Percentiles rank a stretch among this genome's conserved stretches.
Evolutionary conservation across 352 stramenopile genomes (phyloP).

Genomic region (Bremia lactucae): DNA sequence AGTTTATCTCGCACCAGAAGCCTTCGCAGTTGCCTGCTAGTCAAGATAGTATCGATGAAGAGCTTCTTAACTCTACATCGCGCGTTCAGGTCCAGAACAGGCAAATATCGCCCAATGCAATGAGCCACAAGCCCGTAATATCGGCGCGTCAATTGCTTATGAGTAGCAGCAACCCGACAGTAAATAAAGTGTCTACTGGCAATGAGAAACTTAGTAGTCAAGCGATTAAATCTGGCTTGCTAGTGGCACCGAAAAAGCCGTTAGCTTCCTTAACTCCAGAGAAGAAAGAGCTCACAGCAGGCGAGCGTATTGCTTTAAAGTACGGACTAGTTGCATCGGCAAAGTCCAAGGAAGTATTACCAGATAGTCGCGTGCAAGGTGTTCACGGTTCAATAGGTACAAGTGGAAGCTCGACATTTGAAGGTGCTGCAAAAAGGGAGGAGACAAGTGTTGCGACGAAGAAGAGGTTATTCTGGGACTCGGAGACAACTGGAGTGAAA

Average conservation of each 20-base stretch:
- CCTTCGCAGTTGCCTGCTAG: not conserved
- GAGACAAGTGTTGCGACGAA: constrained; percentile 4
- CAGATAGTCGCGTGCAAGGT: not conserved
- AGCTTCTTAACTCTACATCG: constrained; percentile 5
- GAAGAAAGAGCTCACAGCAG: constrained; percentile 20
- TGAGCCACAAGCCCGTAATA: constrained; percentile 37
- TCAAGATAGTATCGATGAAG: constrained; percentile 12
- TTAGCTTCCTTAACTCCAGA: not conserved
- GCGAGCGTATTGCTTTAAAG: constrained; percentile 49
- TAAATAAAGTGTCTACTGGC: no score
- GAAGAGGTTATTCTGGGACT: constrained; percentile 23
- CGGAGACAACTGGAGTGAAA: constrained; percentile 7
- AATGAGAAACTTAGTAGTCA: constrained; percentile 2
- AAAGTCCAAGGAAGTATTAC: constrained; percentile 6
- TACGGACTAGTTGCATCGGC: constrained; percentile 32
- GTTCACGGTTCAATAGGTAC: not conserved
- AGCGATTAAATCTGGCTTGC: constrained; percentile 9
- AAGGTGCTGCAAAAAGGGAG: constrained; percentile 3
- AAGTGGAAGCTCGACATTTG: not conserved
- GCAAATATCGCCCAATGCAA: not conserved
- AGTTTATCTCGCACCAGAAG: constrained; percentile 1
- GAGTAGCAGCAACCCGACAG: constrained; percentile 14
- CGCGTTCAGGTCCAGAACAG: not conserved
- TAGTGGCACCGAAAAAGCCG: constrained; percentile 8
- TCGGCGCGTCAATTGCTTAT: constrained; percentile 49